Evolutionary conservation across 345 rosid species (phyloP), one percentile per base, ranked within the genome.

Genomic region (Boechera retrofracta): DNA sequence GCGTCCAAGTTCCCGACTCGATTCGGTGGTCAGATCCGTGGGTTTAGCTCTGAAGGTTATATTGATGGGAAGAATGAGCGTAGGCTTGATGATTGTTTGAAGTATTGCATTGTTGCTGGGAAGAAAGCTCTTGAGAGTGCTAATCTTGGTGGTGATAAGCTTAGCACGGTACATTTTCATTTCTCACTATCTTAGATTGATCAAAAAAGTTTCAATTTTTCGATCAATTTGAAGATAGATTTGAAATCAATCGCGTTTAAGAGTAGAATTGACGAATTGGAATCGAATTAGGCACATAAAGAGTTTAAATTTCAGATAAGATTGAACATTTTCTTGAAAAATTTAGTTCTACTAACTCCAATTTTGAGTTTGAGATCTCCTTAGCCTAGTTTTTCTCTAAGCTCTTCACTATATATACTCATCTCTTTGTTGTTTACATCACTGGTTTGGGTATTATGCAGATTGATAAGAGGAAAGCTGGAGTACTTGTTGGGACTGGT

Each of bases 11-110:
- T 93, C 62, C 98, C 99, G 0, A 93, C 99, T 64, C 81, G 98
- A 67, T 96, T 96, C 84, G 99, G 86, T 5, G 99, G 98, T 21
- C 99, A 96, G 97, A 91, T 96, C 86, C 89, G 92, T 38, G 98
- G 99, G 67, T 93, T 96, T 84, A 74, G 35, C 67, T 81, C 96
- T 0, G 75, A 86, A 72, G 99, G 97, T 4, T 89, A 88, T 80
- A 91, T 96, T 71, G 98, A 93, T 72, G 97, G 97, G 32, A 96
- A 96, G 87, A 96, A 93, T 64, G 98, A 96, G 77, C 79, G 99
- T 79, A 68, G 99, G 55, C 94, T 93, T 54, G 99, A 96, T 69
- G 96, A 96, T 86, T 91, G 94, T 81, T 86, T 93, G 89, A 85
- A 97, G 84, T 96, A 96, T 81, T 86, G 98, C 91, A 87, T 96